Evolutionary conservation across 176 grass and related monocot species (phyloP).

Genomic region (maize (Zea mays)): Zm-B73-REFERENCE-NAM-5.0 NC_050105.1:3403501-3404000

Average conservation of each 20-base stretch:
- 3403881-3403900: too few species aligned
- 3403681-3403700: conserved; percentile 24
- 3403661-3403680: conserved; percentile 30
- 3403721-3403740: conserved; percentile 13
- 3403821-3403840: background rate
- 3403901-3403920: too few species aligned
- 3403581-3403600: background rate
- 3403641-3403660: conserved; percentile 33
- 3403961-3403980: too few species aligned
- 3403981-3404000: too few species aligned
- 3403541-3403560: background rate
- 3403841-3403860: conserved; percentile 2
- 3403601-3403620: background rate
- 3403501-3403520: background rate
- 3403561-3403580: too few species aligned
- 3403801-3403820: conserved; percentile 5
- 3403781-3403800: conserved; percentile 26
- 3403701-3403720: conserved; percentile 27
- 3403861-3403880: too few species aligned
- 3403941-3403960: background rate
- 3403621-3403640: background rate
- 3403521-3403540: background rate
- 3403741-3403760: conserved; percentile 20
- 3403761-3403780: conserved; percentile 29
- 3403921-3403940: background rate